Conservation (phyloP, 768 basidiomycete species). For the Boletus barrowsii region DNA sequence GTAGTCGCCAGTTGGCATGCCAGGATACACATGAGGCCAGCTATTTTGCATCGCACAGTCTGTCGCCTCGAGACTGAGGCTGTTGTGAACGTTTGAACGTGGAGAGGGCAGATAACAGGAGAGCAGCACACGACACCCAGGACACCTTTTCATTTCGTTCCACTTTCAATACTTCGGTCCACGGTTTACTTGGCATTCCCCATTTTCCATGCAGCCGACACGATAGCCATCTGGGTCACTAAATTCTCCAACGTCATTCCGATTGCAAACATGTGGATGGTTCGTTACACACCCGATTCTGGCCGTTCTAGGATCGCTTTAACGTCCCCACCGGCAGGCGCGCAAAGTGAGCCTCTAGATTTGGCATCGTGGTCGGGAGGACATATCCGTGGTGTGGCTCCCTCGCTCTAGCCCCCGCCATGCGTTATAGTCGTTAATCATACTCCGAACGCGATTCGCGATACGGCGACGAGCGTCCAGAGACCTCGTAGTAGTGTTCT, state of each 20-base stretch:
- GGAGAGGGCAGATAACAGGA: background rate
- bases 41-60: background rate
- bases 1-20: conserved; percentile 44
- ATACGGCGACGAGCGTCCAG: background rate
- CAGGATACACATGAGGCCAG: conserved; percentile 41
- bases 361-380: background rate
- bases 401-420: conserved; percentile 2
- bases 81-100: background rate
- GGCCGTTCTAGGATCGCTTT: background rate
- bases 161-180: background rate
- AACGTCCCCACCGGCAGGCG: background rate
- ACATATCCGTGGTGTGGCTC: conserved; percentile 9
- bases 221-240: conserved; percentile 8
- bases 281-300: conserved; percentile 5
- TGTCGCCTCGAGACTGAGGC: background rate
- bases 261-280: background rate
- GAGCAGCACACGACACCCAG: background rate
- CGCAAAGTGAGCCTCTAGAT: conserved; percentile 6
- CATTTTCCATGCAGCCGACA: conserved; percentile 1
- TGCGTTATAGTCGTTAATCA: background rate
- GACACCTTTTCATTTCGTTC: background rate
- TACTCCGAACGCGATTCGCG: background rate
- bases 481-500: conserved; percentile 10
- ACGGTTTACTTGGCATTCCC: background rate
- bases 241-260: background rate